Base-by-base conservation (phyloP, 805 yeast genomes). In the Nakazawaea peltata region DNA sequence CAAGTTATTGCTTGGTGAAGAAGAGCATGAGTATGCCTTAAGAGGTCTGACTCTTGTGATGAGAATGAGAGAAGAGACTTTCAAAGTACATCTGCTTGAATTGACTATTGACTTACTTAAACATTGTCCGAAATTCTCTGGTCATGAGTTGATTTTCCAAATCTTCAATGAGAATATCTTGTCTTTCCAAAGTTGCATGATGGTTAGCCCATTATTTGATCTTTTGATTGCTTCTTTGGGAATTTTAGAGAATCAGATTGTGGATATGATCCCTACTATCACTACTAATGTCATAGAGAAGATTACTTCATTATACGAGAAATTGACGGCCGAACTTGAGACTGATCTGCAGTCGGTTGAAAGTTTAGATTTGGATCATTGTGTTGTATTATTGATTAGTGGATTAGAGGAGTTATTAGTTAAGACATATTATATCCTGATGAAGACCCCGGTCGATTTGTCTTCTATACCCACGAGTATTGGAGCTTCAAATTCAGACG, bases 381-480 rank as follows among this genome's bases (percentile, higher is more conserved):
- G 75, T 23, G 54, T 74, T 42, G 49, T 72, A 33, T 50, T 67
- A 30, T 53, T 67, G 32, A 56, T 69, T 30, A 56, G 67, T 11
- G 88, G 90, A 0, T 49, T 85, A 17, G 88, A 85, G 47, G 81
- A 77, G 34, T n/a, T n/a, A n/a, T n/a, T n/a, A n/a, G n/a, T n/a
- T n/a, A n/a, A n/a, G n/a, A n/a, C n/a, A n/a, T n/a, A n/a, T n/a
- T n/a, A n/a, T n/a, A n/a, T n/a, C n/a, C n/a, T n/a, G n/a, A n/a
- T n/a, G n/a, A n/a, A n/a, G n/a, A n/a, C n/a, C n/a, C n/a, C n/a
- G n/a, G n/a, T n/a, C n/a, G n/a, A n/a, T n/a, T n/a, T n/a, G n/a
- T n/a, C n/a, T n/a, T n/a, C n/a, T n/a, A n/a, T n/a, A n/a, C n/a
- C n/a, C n/a, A n/a, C n/a, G n/a, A n/a, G n/a, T n/a, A n/a, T n/a